Conservation (phyloP, 345 rosid genomes). For the Ceriops zippeliana region DNA sequence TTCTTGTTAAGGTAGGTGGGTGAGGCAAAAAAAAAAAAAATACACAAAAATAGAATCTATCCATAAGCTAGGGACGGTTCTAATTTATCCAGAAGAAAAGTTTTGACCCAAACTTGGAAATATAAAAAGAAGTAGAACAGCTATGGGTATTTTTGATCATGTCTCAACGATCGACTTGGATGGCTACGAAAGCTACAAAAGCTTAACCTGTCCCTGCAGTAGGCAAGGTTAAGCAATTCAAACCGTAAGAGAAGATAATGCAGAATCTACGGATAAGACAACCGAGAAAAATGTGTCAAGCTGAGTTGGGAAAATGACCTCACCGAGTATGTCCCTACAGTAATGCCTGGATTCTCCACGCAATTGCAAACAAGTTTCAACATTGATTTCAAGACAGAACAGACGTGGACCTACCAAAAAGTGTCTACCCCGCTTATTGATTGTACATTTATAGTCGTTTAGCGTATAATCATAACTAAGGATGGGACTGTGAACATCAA, state of each 20-base stretch:
- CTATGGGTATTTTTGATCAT: not conserved
- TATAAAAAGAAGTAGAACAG: no score
- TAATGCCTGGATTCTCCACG: slow-evolving; percentile 7
- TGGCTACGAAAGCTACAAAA: not conserved
- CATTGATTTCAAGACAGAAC: not conserved
- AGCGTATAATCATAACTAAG: no score
- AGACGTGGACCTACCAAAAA: no score
- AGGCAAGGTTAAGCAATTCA: slow-evolving; percentile 4
- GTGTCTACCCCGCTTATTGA: no score
- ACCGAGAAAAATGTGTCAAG: slow-evolving; percentile 10
- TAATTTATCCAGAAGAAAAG: not conserved
- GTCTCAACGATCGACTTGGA: slow-evolving; percentile 5
- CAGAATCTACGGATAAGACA: slow-evolving; percentile 28
- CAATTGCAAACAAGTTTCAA: slow-evolving; percentile 1
- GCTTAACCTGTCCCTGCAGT: slow-evolving; percentile 12
- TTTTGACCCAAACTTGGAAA: not conserved
- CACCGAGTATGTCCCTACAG: no score
- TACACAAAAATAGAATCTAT: no score
- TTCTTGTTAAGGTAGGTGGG: no score
- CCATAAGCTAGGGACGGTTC: no score
- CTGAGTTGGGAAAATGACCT: slow-evolving; percentile 16
- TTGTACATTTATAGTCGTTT: no score
- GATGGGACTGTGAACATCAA: no score
- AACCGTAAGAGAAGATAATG: slow-evolving; percentile 25
- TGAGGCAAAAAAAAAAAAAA: no score